Evolutionary conservation across 1,139 yeast genomes (phyloP), one percentile per base, ranked within the genome.

Genomic region (Geotrichum australiense): DNA sequence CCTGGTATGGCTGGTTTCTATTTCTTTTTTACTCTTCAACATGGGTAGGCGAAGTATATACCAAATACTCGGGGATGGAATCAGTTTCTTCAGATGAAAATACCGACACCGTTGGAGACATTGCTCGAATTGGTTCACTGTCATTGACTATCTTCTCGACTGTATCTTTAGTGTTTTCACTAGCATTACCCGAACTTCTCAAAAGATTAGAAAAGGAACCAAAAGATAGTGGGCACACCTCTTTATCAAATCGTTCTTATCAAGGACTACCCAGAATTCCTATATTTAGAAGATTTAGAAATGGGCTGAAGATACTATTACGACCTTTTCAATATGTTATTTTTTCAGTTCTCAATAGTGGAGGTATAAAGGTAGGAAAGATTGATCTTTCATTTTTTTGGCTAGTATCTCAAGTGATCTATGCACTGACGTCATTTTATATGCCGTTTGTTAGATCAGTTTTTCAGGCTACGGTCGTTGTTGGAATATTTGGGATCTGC

Each of bases 41-140:
- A 1, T 65, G 68, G 64, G 68, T 65, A 1, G 63, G 65, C 6
- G 70, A 65, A 44, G 62, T 66, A 3, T 65, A 63, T 54, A 50
- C 50, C 20, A 51, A 53, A 16, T 47, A 54, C 37, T 46, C 46
- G 29, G 29, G 35, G 1, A 23, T 46, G 2, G 46, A 45, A 37
- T n/a, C 44, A 30, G 52, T 49, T 22, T 33, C 24, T n/a, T 37
- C 51, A n/a, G 42, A 50, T 34, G 53, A 54, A 31, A 53, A 47
- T 24, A 49, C 52, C n/a, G 61, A 56, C 31, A 34, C 42, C 2
- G 58, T 64, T 1, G 66, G 64, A n/a, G 59, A 58, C 15, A 50
- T 61, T 47, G 66, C 66, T 6, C 47, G 68, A n/a, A 62, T 62
- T 1, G 69, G 69, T 5, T 61, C 69, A 4, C 50, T 54, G 35